Conservation (phyloP, 2,329 filamentous ascomycete species). For the Talaromyces funiculosus region DNA sequence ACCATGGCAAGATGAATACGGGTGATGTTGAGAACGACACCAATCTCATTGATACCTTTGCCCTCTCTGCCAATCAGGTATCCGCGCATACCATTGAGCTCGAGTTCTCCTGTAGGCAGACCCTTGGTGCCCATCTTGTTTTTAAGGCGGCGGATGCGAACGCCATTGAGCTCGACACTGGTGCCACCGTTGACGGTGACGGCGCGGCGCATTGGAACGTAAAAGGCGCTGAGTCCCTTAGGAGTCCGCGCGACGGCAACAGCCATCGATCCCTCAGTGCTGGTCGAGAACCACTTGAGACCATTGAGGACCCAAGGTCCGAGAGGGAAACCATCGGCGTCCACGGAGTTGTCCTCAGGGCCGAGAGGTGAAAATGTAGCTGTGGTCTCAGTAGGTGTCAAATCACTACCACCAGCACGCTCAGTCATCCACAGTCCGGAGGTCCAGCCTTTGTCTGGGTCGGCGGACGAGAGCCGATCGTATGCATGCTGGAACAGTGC, state of each 20-base stretch:
- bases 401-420: slow-evolving; percentile 62
- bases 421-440: slow-evolving; percentile 77
- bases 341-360: slow-evolving; percentile 20
- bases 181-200: slow-evolving; percentile 13
- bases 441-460: slow-evolving; percentile 53
- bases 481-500: slow-evolving; percentile 23
- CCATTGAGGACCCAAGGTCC: slow-evolving; percentile 58
- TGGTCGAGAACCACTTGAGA: slow-evolving; percentile 65
- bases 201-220: slow-evolving; percentile 54
- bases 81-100: slow-evolving; percentile 55
- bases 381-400: slow-evolving; percentile 61
- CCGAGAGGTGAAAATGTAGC: slow-evolving; percentile 35
- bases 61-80: slow-evolving; percentile 64
- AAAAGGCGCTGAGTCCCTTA: slow-evolving; percentile 54
- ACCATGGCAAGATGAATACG: slow-evolving; percentile 38
- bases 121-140: slow-evolving; percentile 66
- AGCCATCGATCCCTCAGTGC: slow-evolving; percentile 60
- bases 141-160: slow-evolving; percentile 65
- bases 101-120: slow-evolving; percentile 67
- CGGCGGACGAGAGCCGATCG: slow-evolving; percentile 24
- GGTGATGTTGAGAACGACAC: slow-evolving; percentile 63
- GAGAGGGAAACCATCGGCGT: slow-evolving; percentile 34
- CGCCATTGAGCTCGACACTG: slow-evolving; percentile 54
- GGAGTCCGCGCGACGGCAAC: slow-evolving; percentile 57
- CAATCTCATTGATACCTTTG: slow-evolving; percentile 62